These are phyloP conservation scores for Kokia cookei DNA, from an alignment of 441 rosid species.

Conservation along the genomic window DNA sequence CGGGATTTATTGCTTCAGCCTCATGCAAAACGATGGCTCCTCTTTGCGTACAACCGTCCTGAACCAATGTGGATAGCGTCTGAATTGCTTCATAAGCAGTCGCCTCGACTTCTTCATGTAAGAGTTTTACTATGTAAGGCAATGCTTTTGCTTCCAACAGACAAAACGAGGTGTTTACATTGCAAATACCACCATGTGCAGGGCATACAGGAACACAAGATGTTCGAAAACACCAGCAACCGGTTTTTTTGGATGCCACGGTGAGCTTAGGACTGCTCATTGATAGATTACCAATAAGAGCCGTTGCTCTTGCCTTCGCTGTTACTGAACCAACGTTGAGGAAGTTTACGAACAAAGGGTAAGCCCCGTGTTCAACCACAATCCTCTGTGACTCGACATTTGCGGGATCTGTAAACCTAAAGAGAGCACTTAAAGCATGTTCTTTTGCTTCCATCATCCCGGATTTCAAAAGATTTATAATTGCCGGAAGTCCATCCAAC, in stretches of 20 bases:
- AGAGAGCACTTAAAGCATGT: conserved; percentile 57
- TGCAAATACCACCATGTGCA: conserved; percentile 48
- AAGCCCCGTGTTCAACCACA: conserved; percentile 45
- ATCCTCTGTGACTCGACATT: conserved; percentile 33
- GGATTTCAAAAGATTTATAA: conserved; percentile 33
- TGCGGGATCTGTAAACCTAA: conserved; percentile 54
- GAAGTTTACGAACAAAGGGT: conserved; percentile 43
- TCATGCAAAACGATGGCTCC: conserved; percentile 44
- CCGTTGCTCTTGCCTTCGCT: conserved; percentile 64
- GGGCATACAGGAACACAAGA: conserved; percentile 31
- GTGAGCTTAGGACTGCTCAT: conserved; percentile 41
- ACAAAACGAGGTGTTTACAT: conserved; percentile 45
- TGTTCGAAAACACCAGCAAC: conserved; percentile 41
- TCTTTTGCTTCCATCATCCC: conserved; percentile 55
- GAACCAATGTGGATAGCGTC: conserved; percentile 50
- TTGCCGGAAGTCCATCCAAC: conserved; percentile 35
- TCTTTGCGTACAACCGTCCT: conserved; percentile 25
- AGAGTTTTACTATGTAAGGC: conserved; percentile 37
- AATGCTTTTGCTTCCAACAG: conserved; percentile 43
- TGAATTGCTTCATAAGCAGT: conserved; percentile 54
- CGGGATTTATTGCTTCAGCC: conserved; percentile 39
- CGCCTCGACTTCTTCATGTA: conserved; percentile 27
- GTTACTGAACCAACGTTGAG: conserved; percentile 35
- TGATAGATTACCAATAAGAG: conserved; percentile 57
- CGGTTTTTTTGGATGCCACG: conserved; percentile 9